Base-by-base conservation (phyloP, 2,329 filamentous ascomycete genomes). In the Rutstroemia sp. region DNA sequence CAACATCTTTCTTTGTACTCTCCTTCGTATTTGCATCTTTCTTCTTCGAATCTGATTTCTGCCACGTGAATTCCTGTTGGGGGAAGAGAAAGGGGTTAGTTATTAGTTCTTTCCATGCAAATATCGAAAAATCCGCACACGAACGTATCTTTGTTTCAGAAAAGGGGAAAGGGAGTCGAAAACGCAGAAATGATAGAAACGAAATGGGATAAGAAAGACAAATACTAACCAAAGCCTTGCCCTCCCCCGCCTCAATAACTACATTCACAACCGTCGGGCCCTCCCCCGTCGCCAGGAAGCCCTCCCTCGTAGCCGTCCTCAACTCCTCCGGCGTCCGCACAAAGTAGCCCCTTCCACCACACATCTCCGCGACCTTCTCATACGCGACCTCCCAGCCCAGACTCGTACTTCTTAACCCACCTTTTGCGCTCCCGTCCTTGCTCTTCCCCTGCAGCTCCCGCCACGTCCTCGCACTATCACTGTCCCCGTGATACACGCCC, bases 311-410 rank as follows among this genome's bases (percentile, higher is more conserved):
- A n/a, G 78, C 79, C 52, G 64, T 68, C 57, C 71, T 71, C 57
- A 83, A 65, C 63, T 81, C 78, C 47, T 76, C 71, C n/a, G 78
- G 73, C 14, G 73, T 78, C 42, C 76, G 69, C 2, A 78, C 78
- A 54, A 79, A 70, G 60, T 72, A 78, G 3, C 79, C 80, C 51
- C 73, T 72, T 2, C 79, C 79, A 7, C 80, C 79, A 57, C 76
- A 77, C 70, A 77, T 78, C 54, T 78, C 73, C 2, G 78, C 78
- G 42, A 82, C 66, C 63, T 76, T 77, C 64, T 82, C 75, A 64
- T 82, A 83, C 16, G 73, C 68, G 0, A 78, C 78, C 65, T 82
- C 76, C 62, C 76, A 82, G 1, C 77, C 73, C 37, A 82, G 64
- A 67, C 75, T 76, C 9, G 77, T 75, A 57, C 74, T 74, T 54